phyloP scores from a whole-genome alignment of 75 land plant genomes.

The Selaginella tamariscina region DNA sequence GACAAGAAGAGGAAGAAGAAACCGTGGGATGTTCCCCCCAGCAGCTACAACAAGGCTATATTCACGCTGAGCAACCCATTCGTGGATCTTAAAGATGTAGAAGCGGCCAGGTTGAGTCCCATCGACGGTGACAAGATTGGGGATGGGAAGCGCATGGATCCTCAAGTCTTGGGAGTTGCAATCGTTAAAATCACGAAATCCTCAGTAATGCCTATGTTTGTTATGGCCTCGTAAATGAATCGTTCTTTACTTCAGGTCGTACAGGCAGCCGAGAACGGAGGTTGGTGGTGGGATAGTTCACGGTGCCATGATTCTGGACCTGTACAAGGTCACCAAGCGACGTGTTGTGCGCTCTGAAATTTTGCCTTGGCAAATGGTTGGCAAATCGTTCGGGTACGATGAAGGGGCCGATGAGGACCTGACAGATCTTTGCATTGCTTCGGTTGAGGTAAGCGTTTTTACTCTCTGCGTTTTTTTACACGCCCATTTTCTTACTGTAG shows the following conservation, averaged over 20 bases:
- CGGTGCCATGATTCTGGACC: background rate
- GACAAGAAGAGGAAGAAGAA: no score
- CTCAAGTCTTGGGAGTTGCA: background rate
- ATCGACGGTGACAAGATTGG: background rate
- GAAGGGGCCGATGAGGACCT: background rate
- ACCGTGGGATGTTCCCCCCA: background rate
- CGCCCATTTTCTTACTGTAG: background rate
- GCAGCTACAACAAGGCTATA: background rate
- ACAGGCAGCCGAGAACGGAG: background rate
- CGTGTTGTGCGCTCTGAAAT: background rate
- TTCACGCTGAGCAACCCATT: background rate
- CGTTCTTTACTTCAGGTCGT: background rate
- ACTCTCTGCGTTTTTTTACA: background rate
- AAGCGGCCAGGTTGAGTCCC: background rate
- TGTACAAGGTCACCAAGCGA: background rate
- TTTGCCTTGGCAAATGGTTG: background rate
- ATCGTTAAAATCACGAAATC: background rate
- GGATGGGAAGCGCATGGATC: background rate
- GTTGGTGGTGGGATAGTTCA: background rate
- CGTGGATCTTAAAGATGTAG: background rate
- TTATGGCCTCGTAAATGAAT: background rate
- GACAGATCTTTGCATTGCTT: no score
- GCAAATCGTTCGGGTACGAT: background rate
- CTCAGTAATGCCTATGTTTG: background rate
- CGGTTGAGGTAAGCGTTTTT: background rate